These are phyloP conservation scores for Brettanomyces bruxellensis DNA, from an alignment of 805 yeast genomes.

Conservation along the genomic window DNA sequence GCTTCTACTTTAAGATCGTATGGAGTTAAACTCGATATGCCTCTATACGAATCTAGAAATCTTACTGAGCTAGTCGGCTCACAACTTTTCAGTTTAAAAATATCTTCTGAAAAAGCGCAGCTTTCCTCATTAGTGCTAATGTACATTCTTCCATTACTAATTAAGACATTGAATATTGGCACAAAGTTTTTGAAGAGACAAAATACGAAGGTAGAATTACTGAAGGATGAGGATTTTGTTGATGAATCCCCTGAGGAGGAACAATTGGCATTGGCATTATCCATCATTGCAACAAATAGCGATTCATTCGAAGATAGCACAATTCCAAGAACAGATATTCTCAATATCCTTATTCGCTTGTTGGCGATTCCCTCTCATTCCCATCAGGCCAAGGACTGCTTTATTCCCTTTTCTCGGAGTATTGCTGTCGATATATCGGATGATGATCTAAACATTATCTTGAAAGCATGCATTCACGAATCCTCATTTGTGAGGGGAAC, in stretches of 20 bases:
- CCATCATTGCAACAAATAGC: constrained; percentile 60
- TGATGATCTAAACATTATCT: constrained; percentile 49
- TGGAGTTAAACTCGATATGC: constrained; percentile 36
- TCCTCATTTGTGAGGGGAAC: constrained; percentile 69
- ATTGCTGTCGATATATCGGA: constrained; percentile 53
- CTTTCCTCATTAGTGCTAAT: constrained; percentile 61
- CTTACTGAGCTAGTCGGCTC: constrained; percentile 48
- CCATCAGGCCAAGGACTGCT: constrained; percentile 75
- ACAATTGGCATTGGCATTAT: constrained; percentile 67
- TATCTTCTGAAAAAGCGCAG: constrained; percentile 63
- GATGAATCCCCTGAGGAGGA: constrained; percentile 89
- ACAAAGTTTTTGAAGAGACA: constrained; percentile 44
- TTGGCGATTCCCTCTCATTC: constrained; percentile 71
- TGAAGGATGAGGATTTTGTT: constrained; percentile 54
- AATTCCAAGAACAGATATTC: constrained; percentile 61
- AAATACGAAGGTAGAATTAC: constrained; percentile 36
- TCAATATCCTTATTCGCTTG: constrained; percentile 54
- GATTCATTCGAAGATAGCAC: constrained; percentile 57
- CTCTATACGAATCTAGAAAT: constrained; percentile 40
- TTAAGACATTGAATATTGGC: constrained; percentile 60
- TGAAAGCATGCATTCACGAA: constrained; percentile 49
- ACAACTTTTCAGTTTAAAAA: constrained; percentile 65
- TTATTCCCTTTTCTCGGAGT: constrained; percentile 67
- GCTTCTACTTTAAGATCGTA: constrained; percentile 58
- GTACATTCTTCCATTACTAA: constrained; percentile 68